Evolutionary conservation across 2,329 filamentous ascomycete species (phyloP), one percentile per base, ranked within the genome.

Genomic region (Lasiodiplodia citricola): DNA sequence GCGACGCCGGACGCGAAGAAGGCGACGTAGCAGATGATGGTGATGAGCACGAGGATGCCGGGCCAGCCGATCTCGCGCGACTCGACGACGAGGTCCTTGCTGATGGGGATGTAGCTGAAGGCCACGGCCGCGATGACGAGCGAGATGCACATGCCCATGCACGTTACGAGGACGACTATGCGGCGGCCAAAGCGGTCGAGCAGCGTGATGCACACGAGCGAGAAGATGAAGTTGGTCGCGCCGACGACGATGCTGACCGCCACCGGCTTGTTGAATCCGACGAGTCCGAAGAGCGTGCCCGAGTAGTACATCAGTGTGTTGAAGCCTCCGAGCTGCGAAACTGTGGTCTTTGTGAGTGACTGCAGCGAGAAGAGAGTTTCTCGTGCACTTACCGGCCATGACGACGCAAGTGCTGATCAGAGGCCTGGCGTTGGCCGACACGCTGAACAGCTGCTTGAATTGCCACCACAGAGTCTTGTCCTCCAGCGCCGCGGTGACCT

Each of bases 241-340:
- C 93, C 93, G 16, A 97, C 91, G 2, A 89, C 90, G 69, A 96
- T 86, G 0, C 92, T 92, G 1, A 92, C 93, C 62, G 95, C 85
- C 0, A 92, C 96, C 5, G 93, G 93, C 67, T 89, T 91, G 52
- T 86, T 85, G 77, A 97, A 97, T 0, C 91, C 91, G 0, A 97
- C 86, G 38, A 93, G 85, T 38, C 76, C 78, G 71, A 81, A 81
- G 10, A 81, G 74, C 0, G 77, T 80, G 2, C 75, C 74, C 8
- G 73, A 74, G 69, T 80, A 97, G 80, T 97, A 97, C 93, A 97
- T 97, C 37, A 97, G 84, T 13, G 92, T 94, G 81, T 97, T 97
- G 74, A 81, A 81, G 62, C 80, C 80, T 65, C 78, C 80, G 74
- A 81, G 78, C 52, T 81, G 78, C 44, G 80, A 72, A 70, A 90